phyloP scores from a whole-genome alignment of 257 asterid species.

The Penstemon davidsonii region DNA sequence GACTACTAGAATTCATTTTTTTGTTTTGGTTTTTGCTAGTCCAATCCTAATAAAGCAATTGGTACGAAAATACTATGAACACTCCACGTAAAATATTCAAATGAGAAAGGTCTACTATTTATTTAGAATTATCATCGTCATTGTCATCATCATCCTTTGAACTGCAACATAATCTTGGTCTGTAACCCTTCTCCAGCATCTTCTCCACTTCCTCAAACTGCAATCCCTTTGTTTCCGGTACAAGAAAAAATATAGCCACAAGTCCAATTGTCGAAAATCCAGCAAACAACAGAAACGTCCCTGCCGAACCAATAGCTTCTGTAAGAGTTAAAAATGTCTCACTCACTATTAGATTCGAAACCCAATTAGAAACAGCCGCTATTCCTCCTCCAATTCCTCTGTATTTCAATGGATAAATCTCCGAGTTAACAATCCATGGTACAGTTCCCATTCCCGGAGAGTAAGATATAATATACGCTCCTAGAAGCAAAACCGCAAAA shows the following conservation, averaged over 20 bases:
- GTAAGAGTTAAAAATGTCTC: conserved; percentile 72
- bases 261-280: conserved; percentile 61
- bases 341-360: conserved; percentile 69
- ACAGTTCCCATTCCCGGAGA: conserved; percentile 77
- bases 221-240: conserved; percentile 86
- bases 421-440: conserved; percentile 86
- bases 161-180: conserved; percentile 40
- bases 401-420: conserved; percentile 68
- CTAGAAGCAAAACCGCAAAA: conserved; percentile 56
- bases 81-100: no score
- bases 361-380: conserved; percentile 82
- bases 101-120: neutral
- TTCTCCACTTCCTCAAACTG: conserved; percentile 77
- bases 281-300: conserved; percentile 74
- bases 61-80: no score
- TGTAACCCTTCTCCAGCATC: conserved; percentile 70
- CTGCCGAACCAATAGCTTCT: conserved; percentile 57
- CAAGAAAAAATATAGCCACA: conserved; percentile 55
- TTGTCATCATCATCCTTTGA: conserved; percentile 28
- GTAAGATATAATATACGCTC: conserved; percentile 64
- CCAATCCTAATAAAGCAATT: no score
- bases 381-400: conserved; percentile 84
- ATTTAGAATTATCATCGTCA: conserved; percentile 16
- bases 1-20: no score
- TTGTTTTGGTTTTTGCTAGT: no score